phyloP scores from a whole-genome alignment of 2,329 filamentous ascomycete genomes.

The Chaetomiaceae sp. region DNA sequence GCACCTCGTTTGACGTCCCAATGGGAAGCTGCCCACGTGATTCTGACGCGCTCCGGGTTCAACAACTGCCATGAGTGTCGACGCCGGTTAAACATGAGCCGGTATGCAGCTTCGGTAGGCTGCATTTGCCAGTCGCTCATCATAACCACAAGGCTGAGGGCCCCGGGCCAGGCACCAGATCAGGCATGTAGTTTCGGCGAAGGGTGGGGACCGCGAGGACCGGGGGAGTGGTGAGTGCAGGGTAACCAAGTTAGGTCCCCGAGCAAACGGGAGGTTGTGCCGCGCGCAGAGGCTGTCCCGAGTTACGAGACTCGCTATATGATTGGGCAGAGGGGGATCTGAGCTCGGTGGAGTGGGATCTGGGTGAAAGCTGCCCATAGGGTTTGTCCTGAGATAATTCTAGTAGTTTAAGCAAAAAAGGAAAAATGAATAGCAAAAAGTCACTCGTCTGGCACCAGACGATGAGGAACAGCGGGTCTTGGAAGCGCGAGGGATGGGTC shows the following conservation, averaged over 20 bases:
- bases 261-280: constrained; percentile 5
- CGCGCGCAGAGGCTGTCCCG: constrained; percentile 1
- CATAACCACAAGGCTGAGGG: constrained; percentile 2
- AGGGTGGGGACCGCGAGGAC: background rate
- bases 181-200: background rate
- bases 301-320: constrained; percentile 1
- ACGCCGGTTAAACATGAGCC: background rate
- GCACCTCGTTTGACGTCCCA: background rate
- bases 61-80: background rate
- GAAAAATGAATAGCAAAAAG: background rate
- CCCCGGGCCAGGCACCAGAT: background rate
- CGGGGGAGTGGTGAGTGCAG: background rate
- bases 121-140: background rate
- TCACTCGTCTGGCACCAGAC: background rate
- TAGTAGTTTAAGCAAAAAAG: no score
- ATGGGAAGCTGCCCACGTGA: background rate
- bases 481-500: background rate
- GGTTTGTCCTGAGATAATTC: background rate
- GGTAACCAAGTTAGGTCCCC: background rate
- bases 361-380: background rate
- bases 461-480: background rate
- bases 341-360: background rate
- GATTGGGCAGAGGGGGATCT: constrained; percentile 2
- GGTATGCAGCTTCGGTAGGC: no score
- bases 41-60: background rate